Evolutionary conservation across 2,329 filamentous ascomycete species (phyloP), one percentile per base, ranked within the genome.

Genomic region (Drechslera avenae): DNA sequence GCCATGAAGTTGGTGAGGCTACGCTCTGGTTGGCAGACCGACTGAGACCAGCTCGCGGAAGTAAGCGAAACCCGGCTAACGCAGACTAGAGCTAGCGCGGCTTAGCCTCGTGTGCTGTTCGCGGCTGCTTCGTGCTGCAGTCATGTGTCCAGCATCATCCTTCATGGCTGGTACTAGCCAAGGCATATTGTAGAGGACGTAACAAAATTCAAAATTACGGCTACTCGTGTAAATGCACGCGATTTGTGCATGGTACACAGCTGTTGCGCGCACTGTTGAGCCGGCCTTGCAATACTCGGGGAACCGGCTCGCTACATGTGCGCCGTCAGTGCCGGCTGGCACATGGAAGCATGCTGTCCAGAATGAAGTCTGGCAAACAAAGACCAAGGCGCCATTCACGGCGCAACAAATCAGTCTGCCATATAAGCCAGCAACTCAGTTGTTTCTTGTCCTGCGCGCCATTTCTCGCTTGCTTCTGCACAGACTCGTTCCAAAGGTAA

Each of bases 51-150:
- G 39, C 32, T 41, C 35, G 37, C 50, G 50, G 50, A 45, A 52
- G 34, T 52, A 52, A 49, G 50, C 50, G 50, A 52, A 14, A 31
- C 36, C 26, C 2, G 4, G 39, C 50, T 52, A 52, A 43, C 39
- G 45, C 23, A 19, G 45, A 39, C 45, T 58, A 60, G 54, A 54
- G 44, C 43, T 58, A 60, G 54, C 56, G 44, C 37, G 23, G 12
- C 18, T 23, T 46, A 40, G 47, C 45, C 32, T 46, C 50, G 57
- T 56, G 56, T 60, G 51, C 44, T 39, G 54, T 60, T 60, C 57
- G 62, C 44, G 57, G 53, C 43, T 56, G 46, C 50, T 59, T 59
- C 54, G 60, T 61, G 61, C 58, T 21, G 32, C 36, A 40, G 26
- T 50, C 46, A 33, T 33, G 17, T 35, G 17, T 35, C 36, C n/a